Conservation (phyloP, 805 yeast genomes). For the Lachancea fermentati region DNA sequence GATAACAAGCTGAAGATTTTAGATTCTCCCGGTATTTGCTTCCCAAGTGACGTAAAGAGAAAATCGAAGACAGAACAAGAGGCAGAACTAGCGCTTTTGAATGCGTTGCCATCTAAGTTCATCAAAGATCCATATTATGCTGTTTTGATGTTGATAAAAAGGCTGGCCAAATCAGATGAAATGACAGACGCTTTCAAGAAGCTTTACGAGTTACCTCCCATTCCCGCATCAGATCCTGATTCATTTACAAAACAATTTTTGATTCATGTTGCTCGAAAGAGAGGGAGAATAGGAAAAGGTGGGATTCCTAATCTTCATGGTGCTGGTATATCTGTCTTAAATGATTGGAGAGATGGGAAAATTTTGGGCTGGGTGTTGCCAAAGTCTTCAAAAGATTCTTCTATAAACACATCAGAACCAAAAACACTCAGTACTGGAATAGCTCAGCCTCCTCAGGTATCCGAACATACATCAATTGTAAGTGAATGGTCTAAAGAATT, state of each 20-base stretch:
- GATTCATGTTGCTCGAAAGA: conserved; percentile 86
- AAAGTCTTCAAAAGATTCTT: conserved; percentile 41
- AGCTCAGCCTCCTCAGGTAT: conserved; percentile 39
- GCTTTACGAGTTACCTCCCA: conserved; percentile 73
- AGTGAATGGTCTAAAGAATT: conserved; percentile 89
- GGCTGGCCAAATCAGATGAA: conserved; percentile 64
- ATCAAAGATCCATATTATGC: conserved; percentile 82
- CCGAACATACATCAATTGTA: conserved; percentile 74
- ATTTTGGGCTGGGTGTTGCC: conserved; percentile 88
- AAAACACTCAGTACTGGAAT: conserved; percentile 33
- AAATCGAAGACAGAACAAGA: conserved; percentile 58
- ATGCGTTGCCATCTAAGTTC: conserved; percentile 84
- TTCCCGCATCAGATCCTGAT: conserved; percentile 65
- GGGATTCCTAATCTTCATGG: conserved; percentile 87
- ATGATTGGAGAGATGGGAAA: conserved; percentile 97
- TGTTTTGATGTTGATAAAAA: conserved; percentile 66
- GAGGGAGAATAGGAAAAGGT: conserved; percentile 88
- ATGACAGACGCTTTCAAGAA: conserved; percentile 72
- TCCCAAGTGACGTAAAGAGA: conserved; percentile 63
- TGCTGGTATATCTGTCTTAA: conserved; percentile 77
- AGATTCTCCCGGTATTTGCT: conserved; percentile 97
- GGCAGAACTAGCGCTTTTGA: conserved; percentile 83
- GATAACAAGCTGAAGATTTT: conserved; percentile 83
- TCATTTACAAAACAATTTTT: conserved; percentile 80
- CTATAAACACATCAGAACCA: conserved; percentile 21